Base-by-base conservation (phyloP, 2,329 filamentous ascomycete species). In the Colletotrichum sp. region DNA sequence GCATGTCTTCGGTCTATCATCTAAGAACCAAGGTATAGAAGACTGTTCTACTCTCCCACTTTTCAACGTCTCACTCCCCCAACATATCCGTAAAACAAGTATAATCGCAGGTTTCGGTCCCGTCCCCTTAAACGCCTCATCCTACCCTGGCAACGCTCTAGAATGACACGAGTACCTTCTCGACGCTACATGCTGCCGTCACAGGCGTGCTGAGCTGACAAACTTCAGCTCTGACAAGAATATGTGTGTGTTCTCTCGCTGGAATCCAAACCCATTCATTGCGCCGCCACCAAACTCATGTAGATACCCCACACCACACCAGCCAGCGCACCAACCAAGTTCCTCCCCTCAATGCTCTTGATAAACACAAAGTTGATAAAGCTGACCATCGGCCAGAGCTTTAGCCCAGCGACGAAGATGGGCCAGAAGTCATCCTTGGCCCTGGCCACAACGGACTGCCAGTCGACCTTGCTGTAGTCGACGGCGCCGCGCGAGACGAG, bases 281-380 rank as follows among this genome's bases (percentile, higher is more conserved):
- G 67, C 24, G 84, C 85, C 57, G 89, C 89, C 78, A 92, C 84
- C 80, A 96, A 85, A 81, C 93, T 95, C 85, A 96, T 87, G 83
- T 95, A 96, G 57, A 96, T 88, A 0, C 93, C 93, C 95, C 95
- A 96, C 16, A 87, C 89, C 28, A 96, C 88, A 7, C 95, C 94
- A 21, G 93, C 94, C 67, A 93, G 83, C 78, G 92, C 92, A n/a
- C 92, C 94, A 77, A 96, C 90, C 39, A 96, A 85, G 67, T 94
- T 93, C 49, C 95, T 88, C 68, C 90, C 89, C 80, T 95, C 90
- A 5, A 95, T 91, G n/a, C 93, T 94, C 78, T 94, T 90, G 76
- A 95, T 86, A 24, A 90, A 83, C 3, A 92, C 89, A 81, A 94
- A 96, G 87, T 94, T 94, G 77, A 95, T 81, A 21, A 94, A 81